Conservation (phyloP, 495 filamentous ascomycete genomes). For the Penicillium bovifimosum region DNA sequence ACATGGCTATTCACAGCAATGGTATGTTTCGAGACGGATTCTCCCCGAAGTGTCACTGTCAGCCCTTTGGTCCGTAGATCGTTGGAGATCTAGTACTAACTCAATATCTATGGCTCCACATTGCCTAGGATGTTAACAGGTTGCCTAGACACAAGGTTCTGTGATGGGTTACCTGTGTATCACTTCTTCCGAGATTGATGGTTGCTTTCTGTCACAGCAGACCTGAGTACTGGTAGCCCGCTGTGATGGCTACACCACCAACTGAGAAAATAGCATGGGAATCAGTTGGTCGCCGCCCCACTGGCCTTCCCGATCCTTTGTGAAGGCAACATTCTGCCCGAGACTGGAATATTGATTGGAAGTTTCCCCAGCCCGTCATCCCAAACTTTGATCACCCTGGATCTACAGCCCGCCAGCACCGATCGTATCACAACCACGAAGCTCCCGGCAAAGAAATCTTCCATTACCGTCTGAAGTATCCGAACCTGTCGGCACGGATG, state of each 20-base stretch:
- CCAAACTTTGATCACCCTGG: slow-evolving; percentile 12
- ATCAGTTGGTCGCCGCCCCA: neutral
- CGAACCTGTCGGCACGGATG: slow-evolving; percentile 4
- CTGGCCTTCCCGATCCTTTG: neutral
- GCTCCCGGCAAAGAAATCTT: slow-evolving; percentile 7
- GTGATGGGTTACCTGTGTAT: slow-evolving; percentile 18
- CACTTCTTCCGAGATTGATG: slow-evolving; percentile 20
- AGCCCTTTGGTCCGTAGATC: neutral
- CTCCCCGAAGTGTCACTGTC: neutral
- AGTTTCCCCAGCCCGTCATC: slow-evolving; percentile 7
- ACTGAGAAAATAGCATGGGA: neutral
- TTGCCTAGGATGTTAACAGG: neutral
- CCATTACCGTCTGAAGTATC: neutral
- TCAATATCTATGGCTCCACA: slow-evolving; percentile 1
- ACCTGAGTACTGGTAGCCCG: slow-evolving; percentile 13
- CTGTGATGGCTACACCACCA: slow-evolving; percentile 1
- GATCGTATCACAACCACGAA: slow-evolving; percentile 10
- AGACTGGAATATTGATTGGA: slow-evolving; percentile 8
- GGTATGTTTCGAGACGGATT: neutral
- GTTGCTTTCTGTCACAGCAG: slow-evolving; percentile 13
- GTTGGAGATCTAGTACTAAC: slow-evolving; percentile 1
- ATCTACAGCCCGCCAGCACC: slow-evolving; percentile 7
- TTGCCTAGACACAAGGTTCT: slow-evolving; percentile 17
- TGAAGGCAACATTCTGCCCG: neutral
- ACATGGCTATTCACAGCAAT: neutral